Conservation (phyloP, 176 grass and related monocot genomes). For the Aechmea fasciata region DNA sequence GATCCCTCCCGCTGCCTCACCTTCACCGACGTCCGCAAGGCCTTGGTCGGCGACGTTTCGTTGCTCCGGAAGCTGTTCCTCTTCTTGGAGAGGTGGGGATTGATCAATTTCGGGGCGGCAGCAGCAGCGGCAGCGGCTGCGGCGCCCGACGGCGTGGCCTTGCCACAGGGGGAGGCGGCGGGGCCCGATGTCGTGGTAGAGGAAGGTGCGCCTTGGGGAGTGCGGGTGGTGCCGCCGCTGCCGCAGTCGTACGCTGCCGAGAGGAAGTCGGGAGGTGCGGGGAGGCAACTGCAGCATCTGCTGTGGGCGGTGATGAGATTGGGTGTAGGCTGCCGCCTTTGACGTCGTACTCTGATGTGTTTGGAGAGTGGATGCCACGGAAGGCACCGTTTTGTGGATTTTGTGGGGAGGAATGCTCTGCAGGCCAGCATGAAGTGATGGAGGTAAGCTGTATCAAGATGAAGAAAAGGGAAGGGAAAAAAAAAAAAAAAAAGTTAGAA, state of each 20-base stretch:
- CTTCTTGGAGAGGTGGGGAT: conserved; percentile 51
- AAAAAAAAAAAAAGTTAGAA: neutral
- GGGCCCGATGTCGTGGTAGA: conserved; percentile 54
- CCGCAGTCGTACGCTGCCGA: conserved; percentile 32
- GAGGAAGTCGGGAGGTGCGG: conserved; percentile 15
- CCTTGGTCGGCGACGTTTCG: conserved; percentile 55
- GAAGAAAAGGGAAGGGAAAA: neutral
- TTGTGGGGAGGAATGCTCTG: conserved; percentile 30
- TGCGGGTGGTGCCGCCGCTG: conserved; percentile 28
- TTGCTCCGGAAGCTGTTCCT: conserved; percentile 66
- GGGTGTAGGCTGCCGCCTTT: conserved; percentile 60
- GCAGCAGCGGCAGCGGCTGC: neutral
- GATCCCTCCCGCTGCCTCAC: conserved; percentile 59
- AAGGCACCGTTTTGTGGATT: conserved; percentile 39
- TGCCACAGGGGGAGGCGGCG: too few species aligned
- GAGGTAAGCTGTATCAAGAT: conserved; percentile 33
- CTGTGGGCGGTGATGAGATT: conserved; percentile 27
- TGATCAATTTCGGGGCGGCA: conserved; percentile 63
- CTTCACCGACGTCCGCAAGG: conserved; percentile 77
- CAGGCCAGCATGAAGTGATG: conserved; percentile 20
- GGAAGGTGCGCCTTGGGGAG: conserved; percentile 35
- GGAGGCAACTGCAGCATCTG: neutral
- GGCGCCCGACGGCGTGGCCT: conserved; percentile 1
- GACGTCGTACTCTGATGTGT: conserved; percentile 68
- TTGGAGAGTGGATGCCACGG: conserved; percentile 50